Base-by-base conservation (phyloP, 805 yeast genomes). In the Pichia californica region DNA sequence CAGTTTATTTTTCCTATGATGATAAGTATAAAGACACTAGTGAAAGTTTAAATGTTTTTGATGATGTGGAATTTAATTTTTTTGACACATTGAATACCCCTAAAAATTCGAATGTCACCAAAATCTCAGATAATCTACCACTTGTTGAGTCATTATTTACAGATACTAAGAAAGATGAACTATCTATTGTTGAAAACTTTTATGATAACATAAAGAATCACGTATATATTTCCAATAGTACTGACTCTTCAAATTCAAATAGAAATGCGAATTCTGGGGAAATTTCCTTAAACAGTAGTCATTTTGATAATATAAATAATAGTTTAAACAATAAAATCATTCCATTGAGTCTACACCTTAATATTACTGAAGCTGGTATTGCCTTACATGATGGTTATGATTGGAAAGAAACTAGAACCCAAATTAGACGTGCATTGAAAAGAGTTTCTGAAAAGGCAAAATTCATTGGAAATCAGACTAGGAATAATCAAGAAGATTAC, bases 341-440 rank as follows among this genome's bases (percentile, higher is more conserved):
- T 18, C 71, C 71, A 10, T 29, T 67, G 44, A 41, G 51, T 2
- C 32, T 68, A 1, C 49, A 53, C 19, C 36, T 73, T 1, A 65
- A 66, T 35, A 54, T 72, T 5, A 57, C 70, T 2, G 70, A 70
- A 38, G 61, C 68, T 0, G 56, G 54, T 1, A 53, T 83, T 2
- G 74, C 69, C 40, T 62, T 91, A 16, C 80, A 75, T 58, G 99
- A 93, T 64, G 99, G 99, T 0, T 93, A 81, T 57, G 98, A 93
- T 54, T 88, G 97, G 94, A 74, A 74, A 43, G 76, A 77, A 34
- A 88, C 98, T 0, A 71, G 95, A 45, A 69, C 68, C 20, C 69
- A 80, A 0, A 81, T 93, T 25, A 66, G 69, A 10, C 74, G 71
- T n/a, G 83, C 86, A 0, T 80, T 89, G 0, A 74, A 73, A 42